Base-by-base conservation (phyloP, 176 grass and related monocot species). In the Leersia perrieri region DNA sequence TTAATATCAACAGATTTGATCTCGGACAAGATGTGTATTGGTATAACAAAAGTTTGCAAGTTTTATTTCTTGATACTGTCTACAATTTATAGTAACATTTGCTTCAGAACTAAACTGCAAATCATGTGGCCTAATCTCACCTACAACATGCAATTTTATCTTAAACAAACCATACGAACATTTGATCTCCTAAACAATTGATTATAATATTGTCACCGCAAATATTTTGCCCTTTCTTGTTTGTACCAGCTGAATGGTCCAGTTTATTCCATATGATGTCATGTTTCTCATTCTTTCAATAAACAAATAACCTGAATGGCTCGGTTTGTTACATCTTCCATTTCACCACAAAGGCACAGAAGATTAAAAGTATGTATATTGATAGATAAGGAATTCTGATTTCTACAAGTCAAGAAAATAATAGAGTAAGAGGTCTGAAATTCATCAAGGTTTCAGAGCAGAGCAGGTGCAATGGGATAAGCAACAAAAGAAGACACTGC, bases 141-240 rank as follows among this genome's bases (percentile, higher is more conserved):
- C 55, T n/a, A 75, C 9, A 66, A 63, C 29, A 81, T 69, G n/a
- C 47, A 47, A 53, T 23, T 75, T 45, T 68, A 75, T 68, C 29
- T 13, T 3, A 62, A 0, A 29, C n/a, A 68, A 80, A 68, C 63
- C 44, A 82, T 38, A 28, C 9, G 11, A 31, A 51, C 41, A 76
- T 57, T 7, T 68, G 23, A 6, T 34, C 63, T 45, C 32, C 39
- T 82, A 70, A 2, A 23, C 23, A 47, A 36, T 57, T 33, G 66
- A 10, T 78, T 14, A 23, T 28, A 77, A 74, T 26, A 25, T n/a
- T 76, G 35, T 11, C 9, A 22, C 36, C 26, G 3, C 39, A 74
- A 80, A 81, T 68, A 42, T 23, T 74, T 30, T 30, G 7, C 3
- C 40, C 29, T 73, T 66, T 33, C 76, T 76, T 76, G 39, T 76